These are phyloP conservation scores for Chlorokybus atmophyticus DNA, from an alignment of 139 green algal genomes.

Conservation along the genomic window DNA sequence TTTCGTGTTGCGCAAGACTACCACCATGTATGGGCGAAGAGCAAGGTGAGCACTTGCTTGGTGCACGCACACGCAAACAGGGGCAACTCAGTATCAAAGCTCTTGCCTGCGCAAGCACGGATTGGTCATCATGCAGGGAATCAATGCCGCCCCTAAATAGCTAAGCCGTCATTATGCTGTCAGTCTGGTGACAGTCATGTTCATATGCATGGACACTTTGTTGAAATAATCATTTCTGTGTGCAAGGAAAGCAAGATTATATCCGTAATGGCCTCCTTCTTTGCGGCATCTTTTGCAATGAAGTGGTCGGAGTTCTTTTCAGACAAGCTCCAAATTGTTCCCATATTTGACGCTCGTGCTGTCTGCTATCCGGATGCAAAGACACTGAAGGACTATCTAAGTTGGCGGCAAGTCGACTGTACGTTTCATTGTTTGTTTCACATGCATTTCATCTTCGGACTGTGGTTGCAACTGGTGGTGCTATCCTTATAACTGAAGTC, in stretches of 20 bases:
- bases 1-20: constrained; percentile 19
- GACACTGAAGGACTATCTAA: constrained; percentile 72
- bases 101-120: no score
- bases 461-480: background rate
- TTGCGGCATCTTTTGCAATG: constrained; percentile 68
- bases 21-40: constrained; percentile 20
- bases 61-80: no score
- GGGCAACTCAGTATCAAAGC: no score
- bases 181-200: no score
- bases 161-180: no score
- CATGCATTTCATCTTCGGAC: background rate
- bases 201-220: no score
- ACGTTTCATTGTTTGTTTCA: background rate
- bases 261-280: constrained; percentile 66
- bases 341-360: constrained; percentile 75
- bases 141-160: no score
- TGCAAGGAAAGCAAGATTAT: no score
- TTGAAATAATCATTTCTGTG: no score
- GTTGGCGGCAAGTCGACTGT: constrained; percentile 82
- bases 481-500: background rate
- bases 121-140: no score
- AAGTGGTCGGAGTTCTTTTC: constrained; percentile 44
- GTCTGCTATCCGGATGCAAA: constrained; percentile 66
- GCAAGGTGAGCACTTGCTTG: constrained; percentile 16
- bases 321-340: constrained; percentile 41